These are phyloP conservation scores for Phylloporus arenicola DNA, from an alignment of 768 basidiomycete genomes.

Conservation along the genomic window DNA sequence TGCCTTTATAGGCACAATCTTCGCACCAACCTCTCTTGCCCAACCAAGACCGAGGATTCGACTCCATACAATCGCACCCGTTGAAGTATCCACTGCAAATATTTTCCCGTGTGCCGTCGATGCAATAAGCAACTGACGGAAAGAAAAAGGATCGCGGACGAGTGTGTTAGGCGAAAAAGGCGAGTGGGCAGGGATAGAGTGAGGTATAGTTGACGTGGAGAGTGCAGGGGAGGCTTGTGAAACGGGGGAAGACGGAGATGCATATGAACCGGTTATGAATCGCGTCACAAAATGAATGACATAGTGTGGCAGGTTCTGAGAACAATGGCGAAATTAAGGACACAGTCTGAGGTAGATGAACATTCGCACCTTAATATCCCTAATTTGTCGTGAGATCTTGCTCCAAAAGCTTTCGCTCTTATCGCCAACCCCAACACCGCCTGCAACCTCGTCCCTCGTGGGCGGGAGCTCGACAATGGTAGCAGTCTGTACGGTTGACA, in stretches of 20 bases:
- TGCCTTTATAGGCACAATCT: conserved; percentile 53
- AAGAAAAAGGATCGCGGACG: conserved; percentile 76
- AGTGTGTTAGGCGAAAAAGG: conserved; percentile 36
- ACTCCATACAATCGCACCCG: conserved; percentile 76
- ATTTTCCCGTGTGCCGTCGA: conserved; percentile 71
- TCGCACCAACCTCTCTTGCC: conserved; percentile 53
- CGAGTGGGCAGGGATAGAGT: conserved; percentile 15
- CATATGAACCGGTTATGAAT: conserved; percentile 66
- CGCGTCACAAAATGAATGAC: conserved; percentile 60
- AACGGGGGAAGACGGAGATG: conserved; percentile 39
- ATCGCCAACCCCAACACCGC: conserved; percentile 1
- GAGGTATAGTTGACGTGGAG: conserved; percentile 15
- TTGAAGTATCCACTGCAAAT: conserved; percentile 77
- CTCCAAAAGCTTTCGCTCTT: conserved; percentile 42
- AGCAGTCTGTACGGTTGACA: conserved; percentile 57
- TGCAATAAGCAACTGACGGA: conserved; percentile 75
- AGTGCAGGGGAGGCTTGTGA: conserved; percentile 5
- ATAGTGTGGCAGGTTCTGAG: conserved; percentile 67
- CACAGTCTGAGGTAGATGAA: not conserved
- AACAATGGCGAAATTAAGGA: not conserved
- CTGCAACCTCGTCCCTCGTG: conserved; percentile 22
- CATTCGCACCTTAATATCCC: conserved; percentile 49
- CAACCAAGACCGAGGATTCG: conserved; percentile 70
- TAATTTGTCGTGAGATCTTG: conserved; percentile 52
- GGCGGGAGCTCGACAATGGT: conserved; percentile 80